Base-by-base conservation (phyloP, 768 basidiomycete species). In the Auricularia cornea region DNA sequence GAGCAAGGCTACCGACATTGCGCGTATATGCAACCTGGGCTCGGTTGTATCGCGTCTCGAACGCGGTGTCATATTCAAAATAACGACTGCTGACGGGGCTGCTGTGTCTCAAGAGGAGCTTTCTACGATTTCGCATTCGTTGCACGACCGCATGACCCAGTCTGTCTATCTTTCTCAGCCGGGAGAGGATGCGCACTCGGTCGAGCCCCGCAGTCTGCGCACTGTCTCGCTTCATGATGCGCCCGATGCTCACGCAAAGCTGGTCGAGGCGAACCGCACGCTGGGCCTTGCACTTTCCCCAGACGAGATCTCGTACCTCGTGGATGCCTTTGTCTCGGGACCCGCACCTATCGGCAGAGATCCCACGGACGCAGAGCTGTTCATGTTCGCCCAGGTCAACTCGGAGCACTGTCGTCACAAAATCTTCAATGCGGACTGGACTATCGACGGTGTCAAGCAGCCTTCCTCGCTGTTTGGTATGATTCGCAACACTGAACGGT, bases 331-430 rank as follows among this genome's bases (percentile, higher is more conserved):
- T 74, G 80, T 91, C 30, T 80, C 88, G n/a, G 88, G 89, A 4
- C 63, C 78, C 4, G 71, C 79, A 14, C 81, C 89, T 1, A 84
- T 90, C 73, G 80, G 80, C 59, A 86, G 95, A 38, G 88, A 93
- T 71, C 97, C 96, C 8, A 97, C 92, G 41, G 97, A 98, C 72
- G 95, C 96, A 3, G 97, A 99, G 73, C 81, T 99, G 8, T 99
- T 99, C 83, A 99, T 98, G 97, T 99, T 98, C 74, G 96, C 97
- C 3, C 97, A 99, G 72, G 96, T 99, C 73, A 99, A 99, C 77
- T 98, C 95, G n/a, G 97, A 99, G 74, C 97, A 98, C 72, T 99
- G 97, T 74, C 83, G 97, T 35, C 97, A 99, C 81, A 99, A 99
- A 77, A 98, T 98, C 68, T 99, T 98, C 81, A 99, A 99, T 72